Evolutionary conservation across 2,329 filamentous ascomycete species (phyloP).

Genomic region (Penicillium polonicum): DNA sequence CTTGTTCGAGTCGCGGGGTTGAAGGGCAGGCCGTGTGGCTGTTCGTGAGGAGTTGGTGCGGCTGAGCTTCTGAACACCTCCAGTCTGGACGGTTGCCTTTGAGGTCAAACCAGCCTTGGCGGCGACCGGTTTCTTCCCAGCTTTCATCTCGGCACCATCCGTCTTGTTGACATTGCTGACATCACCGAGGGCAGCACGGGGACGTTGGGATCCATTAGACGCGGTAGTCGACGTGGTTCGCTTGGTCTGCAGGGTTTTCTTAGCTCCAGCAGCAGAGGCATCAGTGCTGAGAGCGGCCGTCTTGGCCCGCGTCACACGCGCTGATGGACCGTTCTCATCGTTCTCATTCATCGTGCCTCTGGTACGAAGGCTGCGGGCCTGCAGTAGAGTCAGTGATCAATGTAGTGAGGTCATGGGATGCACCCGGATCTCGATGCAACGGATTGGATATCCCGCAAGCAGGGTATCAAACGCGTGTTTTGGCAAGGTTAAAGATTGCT

Average conservation of each 20-base stretch:
- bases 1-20: conserved; percentile 65
- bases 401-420: neutral
- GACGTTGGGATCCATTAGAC: conserved; percentile 57
- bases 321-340: conserved; percentile 79
- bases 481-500: conserved; percentile 28
- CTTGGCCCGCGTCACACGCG: conserved; percentile 90
- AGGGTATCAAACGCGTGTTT: conserved; percentile 24
- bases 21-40: conserved; percentile 46
- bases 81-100: conserved; percentile 73
- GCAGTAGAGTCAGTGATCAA: conserved; percentile 15
- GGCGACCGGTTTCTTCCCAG: conserved; percentile 69
- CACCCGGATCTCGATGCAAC: neutral
- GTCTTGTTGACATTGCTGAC: conserved; percentile 88
- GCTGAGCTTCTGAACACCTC: conserved; percentile 74
- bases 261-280: conserved; percentile 58
- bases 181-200: conserved; percentile 84
- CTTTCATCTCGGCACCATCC: conserved; percentile 56
- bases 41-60: conserved; percentile 61
- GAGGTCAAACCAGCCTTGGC: conserved; percentile 69
- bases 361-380: conserved; percentile 70
- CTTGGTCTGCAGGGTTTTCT: conserved; percentile 69
- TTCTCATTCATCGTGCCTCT: conserved; percentile 87
- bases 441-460: neutral
- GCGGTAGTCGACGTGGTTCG: conserved; percentile 57
- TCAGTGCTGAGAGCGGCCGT: conserved; percentile 63